Base-by-base conservation (phyloP, 108 stramenopile genomes). In the Pinguiococcus pyrenoidosus region DNA sequence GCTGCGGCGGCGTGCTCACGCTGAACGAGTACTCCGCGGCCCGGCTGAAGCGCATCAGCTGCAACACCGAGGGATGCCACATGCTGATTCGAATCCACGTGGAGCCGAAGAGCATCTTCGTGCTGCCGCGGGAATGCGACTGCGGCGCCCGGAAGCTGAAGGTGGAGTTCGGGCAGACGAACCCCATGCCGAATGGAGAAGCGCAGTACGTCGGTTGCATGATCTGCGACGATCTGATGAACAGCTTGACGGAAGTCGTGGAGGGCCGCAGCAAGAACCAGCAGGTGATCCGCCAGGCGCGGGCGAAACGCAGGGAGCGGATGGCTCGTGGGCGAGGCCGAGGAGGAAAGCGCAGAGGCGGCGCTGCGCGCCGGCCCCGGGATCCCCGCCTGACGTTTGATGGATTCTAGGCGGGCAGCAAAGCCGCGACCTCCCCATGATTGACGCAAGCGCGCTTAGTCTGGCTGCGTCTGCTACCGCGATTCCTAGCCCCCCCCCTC, bases 211-310 rank as follows among this genome's bases (percentile, higher is more conserved):
- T 27, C 1, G 53, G 53, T 1, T 54, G 53, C 20, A 18, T 44
- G 5, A 13, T 43, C 25, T 54, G 53, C 28, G 20, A 54, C 33
- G 37, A 43, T 0, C 16, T 35, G 1, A 41, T 54, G 1, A 25
- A 43, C 9, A 44, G 42, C 30, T 38, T 12, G 16, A 54, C 34
- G 16, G 53, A 54, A 9, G 13, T 54, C 26, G 34, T 40, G 2
- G 20, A 23, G 13, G 53, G 53, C 22, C 41, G 53, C 16, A 18
- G 18, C 30, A 37, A 39, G 12, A 12, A 35, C 13, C 46, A 28
- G 7, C n/a, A n/a, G 29, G 32, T 48, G 25, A 6, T 48, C n/a
- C 26, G 46, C 6, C 26, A 48, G 30, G 7, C 10, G 9, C 29
- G 46, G 9, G 29, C 4, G n/a, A 4, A 18, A 6, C 26, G 46